A percentile compares a stretch with the other conserved stretches of the same genome.
Evolutionary conservation across 2,329 filamentous ascomycete species (phyloP).

Genomic region (Verticillium nonalfalfae): DNA sequence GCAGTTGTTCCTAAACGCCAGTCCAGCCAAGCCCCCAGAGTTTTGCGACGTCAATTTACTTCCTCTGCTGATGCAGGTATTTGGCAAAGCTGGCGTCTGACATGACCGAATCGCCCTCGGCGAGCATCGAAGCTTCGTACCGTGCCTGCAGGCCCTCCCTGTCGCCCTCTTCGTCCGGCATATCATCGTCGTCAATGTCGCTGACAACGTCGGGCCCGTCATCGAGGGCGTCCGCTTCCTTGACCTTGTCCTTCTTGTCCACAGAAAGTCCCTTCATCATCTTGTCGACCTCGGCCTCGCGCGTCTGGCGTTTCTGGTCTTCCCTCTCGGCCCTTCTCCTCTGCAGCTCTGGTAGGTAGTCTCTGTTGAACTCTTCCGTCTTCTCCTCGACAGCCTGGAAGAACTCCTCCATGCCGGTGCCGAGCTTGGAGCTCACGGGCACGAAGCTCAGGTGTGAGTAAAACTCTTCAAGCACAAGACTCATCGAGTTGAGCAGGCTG

Average conservation of each 20-base stretch:
- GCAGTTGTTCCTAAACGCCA: slow-evolving; percentile 9
- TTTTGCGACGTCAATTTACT: neutral
- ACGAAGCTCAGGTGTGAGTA: slow-evolving; percentile 92
- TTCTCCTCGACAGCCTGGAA: slow-evolving; percentile 86
- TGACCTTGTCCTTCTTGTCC: slow-evolving; percentile 18
- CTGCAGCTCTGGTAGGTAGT: slow-evolving; percentile 91
- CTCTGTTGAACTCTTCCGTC: slow-evolving; percentile 76
- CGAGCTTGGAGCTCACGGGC: slow-evolving; percentile 87
- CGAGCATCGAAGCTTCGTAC: slow-evolving; percentile 69
- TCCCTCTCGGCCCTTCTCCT: slow-evolving; percentile 69
- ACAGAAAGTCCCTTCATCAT: slow-evolving; percentile 89
- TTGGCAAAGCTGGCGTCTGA: slow-evolving; percentile 58
- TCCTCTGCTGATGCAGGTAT: slow-evolving; percentile 36
- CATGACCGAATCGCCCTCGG: slow-evolving; percentile 43
- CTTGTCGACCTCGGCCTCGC: slow-evolving; percentile 80
- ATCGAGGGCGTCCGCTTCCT: slow-evolving; percentile 30
- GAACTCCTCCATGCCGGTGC: slow-evolving; percentile 87
- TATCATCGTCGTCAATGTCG: slow-evolving; percentile 51
- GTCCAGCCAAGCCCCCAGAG: neutral
- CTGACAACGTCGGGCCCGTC: slow-evolving; percentile 41
- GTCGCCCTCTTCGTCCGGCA: slow-evolving; percentile 52
- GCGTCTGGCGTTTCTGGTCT: slow-evolving; percentile 60
- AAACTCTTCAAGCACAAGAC: slow-evolving; percentile 93
- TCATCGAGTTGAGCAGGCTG: slow-evolving; percentile 94
- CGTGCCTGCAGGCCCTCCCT: slow-evolving; percentile 64